Conservation (phyloP, 352 stramenopile genomes). For the Pythium coloratum region DNA sequence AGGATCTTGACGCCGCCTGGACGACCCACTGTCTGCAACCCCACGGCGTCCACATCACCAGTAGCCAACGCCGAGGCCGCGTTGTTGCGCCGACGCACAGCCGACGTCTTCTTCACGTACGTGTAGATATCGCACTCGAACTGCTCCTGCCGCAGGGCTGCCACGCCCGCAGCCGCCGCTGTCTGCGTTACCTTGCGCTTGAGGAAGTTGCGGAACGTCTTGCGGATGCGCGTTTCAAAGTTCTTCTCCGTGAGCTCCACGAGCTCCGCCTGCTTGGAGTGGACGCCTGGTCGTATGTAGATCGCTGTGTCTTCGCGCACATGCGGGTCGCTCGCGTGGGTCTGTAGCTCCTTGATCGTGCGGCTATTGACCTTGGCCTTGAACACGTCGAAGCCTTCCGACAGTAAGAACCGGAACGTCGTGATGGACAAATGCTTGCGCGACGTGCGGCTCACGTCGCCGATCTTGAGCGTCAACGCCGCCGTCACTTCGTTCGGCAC, state of each 20-base stretch:
- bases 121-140: slow-evolving; percentile 77
- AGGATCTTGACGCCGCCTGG: slow-evolving; percentile 21
- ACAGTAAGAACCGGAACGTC: slow-evolving; percentile 66
- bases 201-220: slow-evolving; percentile 78
- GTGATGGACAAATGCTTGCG: slow-evolving; percentile 64
- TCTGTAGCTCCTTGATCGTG: slow-evolving; percentile 54
- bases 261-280: slow-evolving; percentile 83
- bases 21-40: not conserved
- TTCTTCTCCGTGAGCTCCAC: slow-evolving; percentile 63
- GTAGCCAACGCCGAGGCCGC: not conserved
- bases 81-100: slow-evolving; percentile 8
- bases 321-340: slow-evolving; percentile 38
- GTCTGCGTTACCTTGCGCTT: slow-evolving; percentile 54
- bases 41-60: not conserved
- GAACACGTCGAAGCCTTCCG: slow-evolving; percentile 76
- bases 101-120: slow-evolving; percentile 65
- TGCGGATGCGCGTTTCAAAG: slow-evolving; percentile 68
- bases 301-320: slow-evolving; percentile 62
- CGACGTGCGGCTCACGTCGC: slow-evolving; percentile 64
- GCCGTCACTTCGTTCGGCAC: slow-evolving; percentile 68
- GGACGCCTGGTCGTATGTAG: slow-evolving; percentile 75
- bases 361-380: slow-evolving; percentile 62
- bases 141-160: slow-evolving; percentile 18
- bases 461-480: slow-evolving; percentile 75
- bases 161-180: slow-evolving; percentile 1